phyloP scores from a whole-genome alignment of 2,329 filamentous ascomycete species.

The Aspergillus eucalypticola region DNA sequence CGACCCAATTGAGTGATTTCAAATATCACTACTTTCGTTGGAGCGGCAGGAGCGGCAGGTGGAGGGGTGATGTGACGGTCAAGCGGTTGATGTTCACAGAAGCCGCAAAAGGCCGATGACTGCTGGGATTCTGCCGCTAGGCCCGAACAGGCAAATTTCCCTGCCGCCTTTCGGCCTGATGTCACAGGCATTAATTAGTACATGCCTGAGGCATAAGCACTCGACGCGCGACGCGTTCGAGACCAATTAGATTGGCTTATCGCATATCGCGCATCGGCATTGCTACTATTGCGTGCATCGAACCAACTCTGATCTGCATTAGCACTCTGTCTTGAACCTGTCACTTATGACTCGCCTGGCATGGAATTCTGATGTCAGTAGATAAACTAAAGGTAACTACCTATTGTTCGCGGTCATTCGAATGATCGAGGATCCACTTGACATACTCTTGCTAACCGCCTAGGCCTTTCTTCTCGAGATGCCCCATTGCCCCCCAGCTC shows the following conservation, averaged over 20 bases:
- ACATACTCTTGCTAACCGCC: constrained; percentile 12
- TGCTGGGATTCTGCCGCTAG: constrained; percentile 31
- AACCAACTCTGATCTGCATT: neutral
- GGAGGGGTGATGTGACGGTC: constrained; percentile 33
- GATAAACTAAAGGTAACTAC: neutral
- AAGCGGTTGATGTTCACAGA: constrained; percentile 37
- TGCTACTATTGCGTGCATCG: constrained; percentile 10
- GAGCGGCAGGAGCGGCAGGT: constrained; percentile 21
- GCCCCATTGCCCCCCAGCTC: constrained; percentile 22
- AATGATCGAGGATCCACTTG: neutral
- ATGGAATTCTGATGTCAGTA: neutral
- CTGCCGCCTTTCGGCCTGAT: constrained; percentile 29
- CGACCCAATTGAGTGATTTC: constrained; percentile 29
- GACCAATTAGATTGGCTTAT: constrained; percentile 14
- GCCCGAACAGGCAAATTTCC: constrained; percentile 27
- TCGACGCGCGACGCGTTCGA: constrained; percentile 35
- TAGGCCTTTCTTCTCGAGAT: constrained; percentile 24
- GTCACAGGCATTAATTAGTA: constrained; percentile 15
- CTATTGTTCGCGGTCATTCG: neutral
- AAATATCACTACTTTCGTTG: constrained; percentile 23
- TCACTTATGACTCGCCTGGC: neutral
- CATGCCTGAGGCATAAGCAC: constrained; percentile 28
- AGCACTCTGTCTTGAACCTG: neutral
- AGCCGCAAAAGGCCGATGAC: constrained; percentile 41
- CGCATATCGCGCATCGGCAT: constrained; percentile 15